phyloP scores from a whole-genome alignment of 129 eudicot genomes.

The Flaveria brownii region DNA sequence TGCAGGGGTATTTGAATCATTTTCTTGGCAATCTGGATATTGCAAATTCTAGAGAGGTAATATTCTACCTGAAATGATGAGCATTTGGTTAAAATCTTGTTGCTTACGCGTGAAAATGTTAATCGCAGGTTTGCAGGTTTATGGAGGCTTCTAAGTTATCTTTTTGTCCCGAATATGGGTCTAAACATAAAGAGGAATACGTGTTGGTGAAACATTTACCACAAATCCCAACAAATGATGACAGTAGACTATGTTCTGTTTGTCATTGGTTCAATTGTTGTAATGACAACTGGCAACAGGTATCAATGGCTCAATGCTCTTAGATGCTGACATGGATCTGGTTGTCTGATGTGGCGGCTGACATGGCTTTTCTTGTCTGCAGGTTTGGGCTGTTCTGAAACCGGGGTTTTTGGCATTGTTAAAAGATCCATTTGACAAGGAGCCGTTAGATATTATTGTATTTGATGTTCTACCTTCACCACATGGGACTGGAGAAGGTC shows the following conservation, averaged over 20 bases:
- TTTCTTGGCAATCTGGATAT: conserved; percentile 87
- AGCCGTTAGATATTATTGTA: conserved; percentile 84
- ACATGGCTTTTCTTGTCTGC: conserved; percentile 28
- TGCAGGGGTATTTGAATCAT: conserved; percentile 96
- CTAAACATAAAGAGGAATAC: conserved; percentile 93
- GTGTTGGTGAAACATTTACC: conserved; percentile 86
- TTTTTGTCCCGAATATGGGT: conserved; percentile 91
- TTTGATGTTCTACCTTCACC: conserved; percentile 93
- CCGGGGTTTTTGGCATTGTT: conserved; percentile 96
- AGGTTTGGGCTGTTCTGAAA: conserved; percentile 98
- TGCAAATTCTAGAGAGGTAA: conserved; percentile 88
- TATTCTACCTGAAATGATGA: neutral
- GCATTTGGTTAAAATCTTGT: conserved; percentile 1
- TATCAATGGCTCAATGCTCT: conserved; percentile 11
- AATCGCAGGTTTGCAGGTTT: conserved; percentile 83
- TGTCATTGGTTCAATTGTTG: conserved; percentile 81
- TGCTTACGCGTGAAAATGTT: conserved; percentile 4
- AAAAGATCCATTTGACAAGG: conserved; percentile 82
- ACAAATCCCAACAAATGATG: conserved; percentile 50
- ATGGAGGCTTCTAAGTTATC: conserved; percentile 91
- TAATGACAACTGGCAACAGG: conserved; percentile 99
- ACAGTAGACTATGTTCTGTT: conserved; percentile 55
- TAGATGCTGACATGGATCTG: conserved; percentile 1
- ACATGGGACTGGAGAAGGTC: conserved; percentile 70
- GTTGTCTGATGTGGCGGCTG: neutral